A percentile compares a stretch with the other conserved stretches of the same genome.
Conservation (phyloP, 2,329 filamentous ascomycete species). For the Colletotrichum gloeosporioides region DNA sequence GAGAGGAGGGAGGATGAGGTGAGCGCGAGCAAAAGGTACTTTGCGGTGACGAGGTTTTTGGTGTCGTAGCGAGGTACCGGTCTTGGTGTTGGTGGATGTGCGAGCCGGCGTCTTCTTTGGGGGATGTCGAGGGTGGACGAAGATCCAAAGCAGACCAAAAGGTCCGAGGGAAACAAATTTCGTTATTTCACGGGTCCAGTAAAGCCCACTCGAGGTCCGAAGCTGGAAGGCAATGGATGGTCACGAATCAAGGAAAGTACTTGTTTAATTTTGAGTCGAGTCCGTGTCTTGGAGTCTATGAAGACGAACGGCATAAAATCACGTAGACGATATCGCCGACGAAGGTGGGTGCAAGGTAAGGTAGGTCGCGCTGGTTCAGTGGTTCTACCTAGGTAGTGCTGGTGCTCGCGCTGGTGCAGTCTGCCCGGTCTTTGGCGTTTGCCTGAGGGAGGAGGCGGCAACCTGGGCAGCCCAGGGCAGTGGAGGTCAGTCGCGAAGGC, state of each 20-base stretch:
- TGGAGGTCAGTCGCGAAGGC: neutral
- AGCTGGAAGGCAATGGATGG: neutral
- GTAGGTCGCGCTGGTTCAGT: neutral
- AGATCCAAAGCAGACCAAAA: neutral
- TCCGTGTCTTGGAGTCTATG: neutral
- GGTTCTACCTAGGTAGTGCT: neutral
- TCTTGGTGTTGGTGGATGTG: neutral
- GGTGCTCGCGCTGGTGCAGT: neutral
- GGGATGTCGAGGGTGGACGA: neutral
- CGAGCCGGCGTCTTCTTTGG: neutral
- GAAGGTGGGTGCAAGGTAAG: neutral
- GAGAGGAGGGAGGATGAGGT: neutral
- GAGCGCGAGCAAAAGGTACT: neutral
- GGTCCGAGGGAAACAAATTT: neutral
- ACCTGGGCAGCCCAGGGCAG: neutral
- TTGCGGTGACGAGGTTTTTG: neutral
- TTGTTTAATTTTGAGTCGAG: neutral
- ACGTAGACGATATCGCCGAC: neutral
- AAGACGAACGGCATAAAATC: neutral
- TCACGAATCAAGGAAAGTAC: neutral
- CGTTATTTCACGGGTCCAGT: neutral
- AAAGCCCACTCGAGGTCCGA: constrained; percentile 1
- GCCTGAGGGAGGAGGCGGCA: neutral
- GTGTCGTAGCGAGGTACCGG: neutral
- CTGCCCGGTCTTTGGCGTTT: neutral